Conservation (phyloP, 208 protist species). For the Leishmania tarentolae region DNA sequence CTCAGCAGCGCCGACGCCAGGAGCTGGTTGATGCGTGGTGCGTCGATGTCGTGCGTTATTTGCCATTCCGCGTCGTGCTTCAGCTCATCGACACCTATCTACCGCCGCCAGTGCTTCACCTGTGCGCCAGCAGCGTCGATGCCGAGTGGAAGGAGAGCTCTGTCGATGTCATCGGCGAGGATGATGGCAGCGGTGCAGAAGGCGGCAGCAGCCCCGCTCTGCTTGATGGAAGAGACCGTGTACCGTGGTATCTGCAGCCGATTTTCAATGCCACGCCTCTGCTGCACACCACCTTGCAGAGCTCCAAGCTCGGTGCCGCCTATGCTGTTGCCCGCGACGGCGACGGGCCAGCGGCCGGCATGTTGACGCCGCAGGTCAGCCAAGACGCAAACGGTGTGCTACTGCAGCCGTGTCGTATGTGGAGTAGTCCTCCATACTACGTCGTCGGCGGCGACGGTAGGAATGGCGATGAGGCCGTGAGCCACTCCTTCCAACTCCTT, state of each 20-base stretch:
- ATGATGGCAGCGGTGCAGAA: neutral
- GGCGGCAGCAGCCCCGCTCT: neutral
- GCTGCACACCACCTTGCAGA: conserved; percentile 19
- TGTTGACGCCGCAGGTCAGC: conserved; percentile 15
- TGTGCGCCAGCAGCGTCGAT: conserved; percentile 12
- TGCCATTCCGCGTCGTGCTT: conserved; percentile 46
- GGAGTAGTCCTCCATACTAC: conserved; percentile 32
- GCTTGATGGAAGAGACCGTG: conserved; percentile 21
- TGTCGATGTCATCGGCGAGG: conserved; percentile 3
- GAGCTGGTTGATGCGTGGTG: conserved; percentile 25
- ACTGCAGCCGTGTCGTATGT: conserved; percentile 33
- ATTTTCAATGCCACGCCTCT: conserved; percentile 23
- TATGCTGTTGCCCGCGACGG: conserved; percentile 25
- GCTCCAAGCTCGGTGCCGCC: conserved; percentile 23
- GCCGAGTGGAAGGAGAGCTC: neutral
- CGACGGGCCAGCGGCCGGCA: conserved; percentile 13
- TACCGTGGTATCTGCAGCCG: conserved; percentile 34
- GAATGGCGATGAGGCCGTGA: conserved; percentile 17
- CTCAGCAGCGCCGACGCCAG: conserved; percentile 3
- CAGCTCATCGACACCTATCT: conserved; percentile 67
- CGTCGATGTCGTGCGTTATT: conserved; percentile 27
- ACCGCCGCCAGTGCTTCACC: conserved; percentile 34
- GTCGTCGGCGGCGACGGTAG: conserved; percentile 26
- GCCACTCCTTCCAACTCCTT: conserved; percentile 26
- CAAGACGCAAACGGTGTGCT: conserved; percentile 32